Conservation (phyloP, 345 rosid genomes). For the Hibiscus tridactylites region DNA sequence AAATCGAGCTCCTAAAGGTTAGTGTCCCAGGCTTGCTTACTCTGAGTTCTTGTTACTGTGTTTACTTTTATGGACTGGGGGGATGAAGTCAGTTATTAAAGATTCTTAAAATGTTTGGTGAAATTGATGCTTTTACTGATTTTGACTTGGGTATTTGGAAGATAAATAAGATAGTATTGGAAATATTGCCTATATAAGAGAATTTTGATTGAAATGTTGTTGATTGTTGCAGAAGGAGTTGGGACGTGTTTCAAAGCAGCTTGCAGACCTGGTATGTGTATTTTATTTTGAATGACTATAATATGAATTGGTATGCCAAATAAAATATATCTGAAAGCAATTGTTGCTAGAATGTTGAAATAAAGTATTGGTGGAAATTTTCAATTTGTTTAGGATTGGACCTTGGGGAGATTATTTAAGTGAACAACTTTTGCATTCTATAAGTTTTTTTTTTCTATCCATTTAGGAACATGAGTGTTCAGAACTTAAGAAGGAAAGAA, state of each 20-base stretch:
- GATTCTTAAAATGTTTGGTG: not conserved
- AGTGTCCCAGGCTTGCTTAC: constrained; percentile 5
- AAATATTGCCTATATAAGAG: not conserved
- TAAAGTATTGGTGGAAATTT: not conserved
- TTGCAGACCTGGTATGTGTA: constrained; percentile 26
- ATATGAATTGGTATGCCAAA: not conserved
- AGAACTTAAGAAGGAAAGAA: constrained; percentile 45
- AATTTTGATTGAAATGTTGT: not conserved
- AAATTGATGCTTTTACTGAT: not conserved
- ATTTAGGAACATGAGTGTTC: constrained; percentile 54
- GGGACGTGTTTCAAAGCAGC: constrained; percentile 40
- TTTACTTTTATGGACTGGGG: not conserved
- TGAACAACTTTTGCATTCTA: not conserved
- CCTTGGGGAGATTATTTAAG: not conserved
- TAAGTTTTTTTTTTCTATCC: not conserved
- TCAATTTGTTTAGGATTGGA: not conserved
- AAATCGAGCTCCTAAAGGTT: constrained; percentile 66
- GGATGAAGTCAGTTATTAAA: no score
- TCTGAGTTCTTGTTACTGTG: not conserved
- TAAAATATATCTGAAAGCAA: not conserved
- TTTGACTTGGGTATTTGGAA: not conserved
- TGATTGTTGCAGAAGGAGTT: constrained; percentile 53
- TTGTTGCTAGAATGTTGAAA: not conserved
- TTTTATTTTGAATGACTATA: not conserved
- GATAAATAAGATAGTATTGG: not conserved